Evolutionary conservation across 1,284 basidiomycete species (phyloP).

Genomic region (Porodaedalea pini): DNA sequence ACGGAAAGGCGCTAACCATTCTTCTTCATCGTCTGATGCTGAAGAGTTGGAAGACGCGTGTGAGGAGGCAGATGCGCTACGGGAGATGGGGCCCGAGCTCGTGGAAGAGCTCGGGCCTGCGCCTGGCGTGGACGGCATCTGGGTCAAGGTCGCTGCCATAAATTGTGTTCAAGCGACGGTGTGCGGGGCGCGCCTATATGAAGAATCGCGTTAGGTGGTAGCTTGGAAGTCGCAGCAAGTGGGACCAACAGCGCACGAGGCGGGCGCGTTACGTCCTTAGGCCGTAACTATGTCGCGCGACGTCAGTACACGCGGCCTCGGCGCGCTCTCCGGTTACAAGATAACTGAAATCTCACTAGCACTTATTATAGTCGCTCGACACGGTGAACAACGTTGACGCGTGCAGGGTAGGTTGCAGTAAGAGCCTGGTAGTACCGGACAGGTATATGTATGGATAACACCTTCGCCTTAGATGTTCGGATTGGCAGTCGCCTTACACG

Average conservation of each 20-base stretch:
- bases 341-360: neutral
- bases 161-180: neutral
- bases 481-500: neutral
- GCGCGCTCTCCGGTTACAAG: neutral
- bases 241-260: neutral
- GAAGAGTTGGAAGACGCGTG: neutral
- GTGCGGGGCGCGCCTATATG: neutral
- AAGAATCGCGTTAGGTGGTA: neutral
- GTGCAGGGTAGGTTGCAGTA: neutral
- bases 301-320: neutral
- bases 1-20: conserved; percentile 8
- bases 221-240: neutral
- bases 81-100: conserved; percentile 5
- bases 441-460: neutral
- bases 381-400: neutral
- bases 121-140: conserved; percentile 7
- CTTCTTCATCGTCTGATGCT: conserved; percentile 5
- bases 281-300: conserved; percentile 2
- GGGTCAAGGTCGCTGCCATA: conserved; percentile 10
- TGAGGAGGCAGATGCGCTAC: neutral
- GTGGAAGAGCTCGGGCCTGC: conserved; percentile 14
- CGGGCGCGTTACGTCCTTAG: neutral
- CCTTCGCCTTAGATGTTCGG: neutral
- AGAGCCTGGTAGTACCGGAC: neutral
- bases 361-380: neutral